Evolutionary conservation across 2,329 filamentous ascomycete species (phyloP).

Genomic region (Ophiocordyceps camponoti-leonardi): DNA sequence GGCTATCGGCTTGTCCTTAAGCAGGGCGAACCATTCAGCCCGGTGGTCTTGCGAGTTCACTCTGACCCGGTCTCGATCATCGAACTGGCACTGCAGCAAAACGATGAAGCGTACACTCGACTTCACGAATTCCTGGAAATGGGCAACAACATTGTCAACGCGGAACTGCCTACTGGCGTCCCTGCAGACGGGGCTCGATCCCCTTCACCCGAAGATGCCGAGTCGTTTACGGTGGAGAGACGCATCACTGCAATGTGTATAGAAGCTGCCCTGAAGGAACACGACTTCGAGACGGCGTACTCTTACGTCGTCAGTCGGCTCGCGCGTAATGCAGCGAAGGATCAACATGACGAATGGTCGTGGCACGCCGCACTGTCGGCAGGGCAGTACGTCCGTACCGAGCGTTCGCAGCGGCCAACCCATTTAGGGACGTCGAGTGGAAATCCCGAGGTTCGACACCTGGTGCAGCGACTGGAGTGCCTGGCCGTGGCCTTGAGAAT

Average conservation of each 20-base stretch:
- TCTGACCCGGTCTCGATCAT: conserved; percentile 59
- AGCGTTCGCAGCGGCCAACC: conserved; percentile 34
- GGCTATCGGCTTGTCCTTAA: conserved; percentile 64
- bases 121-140: conserved; percentile 57
- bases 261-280: conserved; percentile 56
- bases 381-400: conserved; percentile 51
- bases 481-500: conserved; percentile 59
- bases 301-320: conserved; percentile 65
- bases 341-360: conserved; percentile 43
- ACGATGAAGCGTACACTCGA: conserved; percentile 54
- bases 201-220: background rate
- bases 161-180: conserved; percentile 24
- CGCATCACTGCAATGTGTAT: conserved; percentile 68
- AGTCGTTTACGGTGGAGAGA: conserved; percentile 32
- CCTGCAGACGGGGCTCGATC: background rate
- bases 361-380: conserved; percentile 67
- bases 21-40: conserved; percentile 64
- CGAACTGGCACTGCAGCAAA: conserved; percentile 58
- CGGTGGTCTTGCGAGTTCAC: conserved; percentile 61
- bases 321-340: conserved; percentile 9
- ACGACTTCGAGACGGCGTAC: conserved; percentile 76
- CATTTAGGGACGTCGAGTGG: conserved; percentile 42
- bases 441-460: conserved; percentile 47
- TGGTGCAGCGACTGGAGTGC: conserved; percentile 70
- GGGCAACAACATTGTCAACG: conserved; percentile 46